Evolutionary conservation across 2,329 filamentous ascomycete genomes (phyloP).

Genomic region (Madurella mycetomatis): DNA sequence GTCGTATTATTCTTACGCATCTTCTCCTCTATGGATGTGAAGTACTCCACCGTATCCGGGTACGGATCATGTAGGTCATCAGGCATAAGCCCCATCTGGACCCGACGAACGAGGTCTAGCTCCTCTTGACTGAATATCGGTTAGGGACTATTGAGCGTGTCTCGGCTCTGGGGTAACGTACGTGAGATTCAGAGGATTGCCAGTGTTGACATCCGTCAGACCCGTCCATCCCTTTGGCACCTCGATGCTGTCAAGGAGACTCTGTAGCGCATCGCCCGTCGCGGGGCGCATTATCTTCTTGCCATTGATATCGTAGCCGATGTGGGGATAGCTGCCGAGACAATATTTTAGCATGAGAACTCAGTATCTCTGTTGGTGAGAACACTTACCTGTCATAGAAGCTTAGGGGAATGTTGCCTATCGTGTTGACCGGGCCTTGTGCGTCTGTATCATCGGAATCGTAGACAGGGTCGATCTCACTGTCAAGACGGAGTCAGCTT

Average conservation of each 20-base stretch:
- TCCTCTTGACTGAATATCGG: constrained; percentile 64
- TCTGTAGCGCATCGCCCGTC: constrained; percentile 88
- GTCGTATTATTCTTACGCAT: constrained; percentile 54
- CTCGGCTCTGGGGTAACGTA: background rate
- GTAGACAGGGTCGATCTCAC: constrained; percentile 87
- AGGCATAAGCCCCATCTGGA: constrained; percentile 84
- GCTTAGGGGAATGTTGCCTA: constrained; percentile 86
- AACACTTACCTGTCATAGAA: constrained; percentile 75
- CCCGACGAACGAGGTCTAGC: constrained; percentile 77
- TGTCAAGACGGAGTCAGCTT: constrained; percentile 14
- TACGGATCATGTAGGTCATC: constrained; percentile 91
- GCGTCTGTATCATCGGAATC: constrained; percentile 93
- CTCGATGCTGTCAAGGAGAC: constrained; percentile 91
- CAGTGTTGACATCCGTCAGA: constrained; percentile 87
- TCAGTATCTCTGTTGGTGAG: background rate
- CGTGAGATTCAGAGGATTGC: constrained; percentile 77
- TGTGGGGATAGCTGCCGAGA: constrained; percentile 69
- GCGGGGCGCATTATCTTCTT: constrained; percentile 97
- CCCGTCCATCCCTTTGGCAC: constrained; percentile 97
- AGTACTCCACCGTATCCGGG: constrained; percentile 89
- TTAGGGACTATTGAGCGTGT: background rate
- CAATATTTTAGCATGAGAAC: background rate
- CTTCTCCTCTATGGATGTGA: constrained; percentile 81
- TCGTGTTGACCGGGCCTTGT: constrained; percentile 77
- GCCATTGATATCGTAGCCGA: constrained; percentile 98